phyloP scores from a whole-genome alignment of 352 stramenopile genomes.

The Pythium graminicola region DNA sequence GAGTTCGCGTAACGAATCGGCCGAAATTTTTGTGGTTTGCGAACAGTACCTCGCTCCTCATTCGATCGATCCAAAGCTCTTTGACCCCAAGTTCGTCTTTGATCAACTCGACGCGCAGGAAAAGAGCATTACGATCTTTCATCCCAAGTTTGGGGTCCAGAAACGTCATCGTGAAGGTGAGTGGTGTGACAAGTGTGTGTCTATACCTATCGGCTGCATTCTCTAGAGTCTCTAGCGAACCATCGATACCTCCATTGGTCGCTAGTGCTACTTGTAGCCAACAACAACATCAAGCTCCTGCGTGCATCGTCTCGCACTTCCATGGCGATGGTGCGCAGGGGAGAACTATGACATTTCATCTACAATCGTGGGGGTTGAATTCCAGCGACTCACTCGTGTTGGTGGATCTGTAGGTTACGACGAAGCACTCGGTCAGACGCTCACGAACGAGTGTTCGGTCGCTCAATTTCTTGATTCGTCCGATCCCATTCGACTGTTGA shows the following conservation, averaged over 20 bases:
- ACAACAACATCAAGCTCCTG: slow-evolving; percentile 85
- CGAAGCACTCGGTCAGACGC: slow-evolving; percentile 70
- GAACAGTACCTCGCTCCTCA: slow-evolving; percentile 93
- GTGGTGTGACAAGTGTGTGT: slow-evolving; percentile 33
- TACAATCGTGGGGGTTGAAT: no score
- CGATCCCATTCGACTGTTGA: slow-evolving; percentile 95
- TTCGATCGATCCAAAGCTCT: slow-evolving; percentile 96
- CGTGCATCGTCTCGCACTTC: slow-evolving; percentile 33
- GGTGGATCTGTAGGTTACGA: slow-evolving; percentile 84
- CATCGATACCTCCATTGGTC: slow-evolving; percentile 58
- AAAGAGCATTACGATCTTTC: slow-evolving; percentile 94
- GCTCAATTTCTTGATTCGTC: slow-evolving; percentile 81
- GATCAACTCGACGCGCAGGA: slow-evolving; percentile 87
- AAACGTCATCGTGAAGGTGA: slow-evolving; percentile 92
- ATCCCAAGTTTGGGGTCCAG: slow-evolving; percentile 95
- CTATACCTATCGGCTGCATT: slow-evolving; percentile 55
- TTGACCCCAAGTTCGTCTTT: slow-evolving; percentile 98
- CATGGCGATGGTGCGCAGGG: slow-evolving; percentile 18
- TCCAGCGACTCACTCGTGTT: neutral
- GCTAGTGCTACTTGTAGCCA: slow-evolving; percentile 86
- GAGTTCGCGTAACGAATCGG: slow-evolving; percentile 95
- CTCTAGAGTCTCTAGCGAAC: slow-evolving; percentile 85
- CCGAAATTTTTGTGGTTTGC: slow-evolving; percentile 99
- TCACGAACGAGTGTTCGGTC: slow-evolving; percentile 82
- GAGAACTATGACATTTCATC: slow-evolving; percentile 81